Conservation (phyloP, 805 yeast genomes). For the Zygosaccharomyces lentus region DNA sequence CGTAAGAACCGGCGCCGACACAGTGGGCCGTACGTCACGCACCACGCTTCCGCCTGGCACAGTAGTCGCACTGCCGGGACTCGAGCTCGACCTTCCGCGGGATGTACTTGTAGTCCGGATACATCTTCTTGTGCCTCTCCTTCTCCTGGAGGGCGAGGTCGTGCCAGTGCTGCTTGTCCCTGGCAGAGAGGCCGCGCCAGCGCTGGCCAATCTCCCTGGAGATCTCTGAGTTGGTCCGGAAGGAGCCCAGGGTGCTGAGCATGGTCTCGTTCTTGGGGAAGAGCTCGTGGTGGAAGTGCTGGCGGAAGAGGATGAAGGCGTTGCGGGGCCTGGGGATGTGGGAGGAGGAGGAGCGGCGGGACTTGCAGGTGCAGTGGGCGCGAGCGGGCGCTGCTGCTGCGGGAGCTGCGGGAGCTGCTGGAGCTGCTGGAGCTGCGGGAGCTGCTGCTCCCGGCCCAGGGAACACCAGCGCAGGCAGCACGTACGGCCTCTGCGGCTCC, state of each 20-base stretch:
- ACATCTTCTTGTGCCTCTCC: slow-evolving; percentile 71
- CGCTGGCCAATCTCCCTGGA: slow-evolving; percentile 56
- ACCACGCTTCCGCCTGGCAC: neutral
- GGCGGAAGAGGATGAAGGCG: slow-evolving; percentile 82
- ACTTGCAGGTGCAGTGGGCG: slow-evolving; percentile 6
- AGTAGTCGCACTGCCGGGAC: slow-evolving; percentile 5
- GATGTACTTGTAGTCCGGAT: slow-evolving; percentile 82
- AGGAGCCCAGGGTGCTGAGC: slow-evolving; percentile 34
- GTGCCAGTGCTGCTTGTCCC: slow-evolving; percentile 77
- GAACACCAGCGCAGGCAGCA: slow-evolving; percentile 4
- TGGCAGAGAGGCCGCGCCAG: slow-evolving; percentile 41
- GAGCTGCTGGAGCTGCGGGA: neutral
- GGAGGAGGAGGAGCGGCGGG: slow-evolving; percentile 5
- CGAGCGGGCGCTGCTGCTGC: slow-evolving; percentile 5
- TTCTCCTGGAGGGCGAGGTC: slow-evolving; percentile 80
- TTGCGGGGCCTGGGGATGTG: slow-evolving; percentile 66
- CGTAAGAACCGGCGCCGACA: neutral
- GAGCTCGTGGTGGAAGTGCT: slow-evolving; percentile 67
- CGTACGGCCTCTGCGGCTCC: slow-evolving; percentile 3
- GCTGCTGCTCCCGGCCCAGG: neutral
- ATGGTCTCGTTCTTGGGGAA: slow-evolving; percentile 23
- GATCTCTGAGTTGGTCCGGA: slow-evolving; percentile 31
- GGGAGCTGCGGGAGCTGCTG: slow-evolving; percentile 2
- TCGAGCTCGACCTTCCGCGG: slow-evolving; percentile 37
- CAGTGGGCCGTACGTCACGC: neutral